Conservation (phyloP, 139 green algal species). For the Tetraselmis striata region DNA sequence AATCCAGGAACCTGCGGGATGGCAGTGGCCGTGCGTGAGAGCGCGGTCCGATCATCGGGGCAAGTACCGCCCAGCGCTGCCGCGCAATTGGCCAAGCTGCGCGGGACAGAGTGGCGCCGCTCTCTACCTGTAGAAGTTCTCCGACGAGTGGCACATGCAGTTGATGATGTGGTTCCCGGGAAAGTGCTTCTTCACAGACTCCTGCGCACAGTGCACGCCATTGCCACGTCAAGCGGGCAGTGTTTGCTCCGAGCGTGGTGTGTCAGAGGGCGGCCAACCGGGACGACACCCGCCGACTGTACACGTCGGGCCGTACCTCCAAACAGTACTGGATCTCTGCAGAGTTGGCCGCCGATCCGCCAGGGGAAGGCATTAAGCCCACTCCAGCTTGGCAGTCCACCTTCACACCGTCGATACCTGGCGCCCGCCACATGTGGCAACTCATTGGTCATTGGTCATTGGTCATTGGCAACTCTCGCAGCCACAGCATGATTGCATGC, state of each 20-base stretch:
- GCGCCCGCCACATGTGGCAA: background rate
- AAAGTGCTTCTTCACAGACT: slow-evolving; percentile 75
- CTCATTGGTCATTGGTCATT: background rate
- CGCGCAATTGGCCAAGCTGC: too few species aligned
- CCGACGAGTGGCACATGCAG: slow-evolving; percentile 98
- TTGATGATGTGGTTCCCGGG: slow-evolving; percentile 87
- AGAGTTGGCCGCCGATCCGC: slow-evolving; percentile 8
- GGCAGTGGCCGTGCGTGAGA: too few species aligned
- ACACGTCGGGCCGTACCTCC: background rate
- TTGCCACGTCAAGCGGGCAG: slow-evolving; percentile 28
- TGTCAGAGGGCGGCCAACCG: too few species aligned
- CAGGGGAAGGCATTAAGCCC: background rate
- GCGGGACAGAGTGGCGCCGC: too few species aligned
- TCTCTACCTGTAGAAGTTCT: slow-evolving; percentile 86
- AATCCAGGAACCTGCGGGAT: slow-evolving; percentile 18
- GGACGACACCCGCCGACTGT: slow-evolving; percentile 4
- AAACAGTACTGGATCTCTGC: background rate
- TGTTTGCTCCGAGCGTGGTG: slow-evolving; percentile 36
- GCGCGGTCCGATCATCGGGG: background rate
- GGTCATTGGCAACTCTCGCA: background rate
- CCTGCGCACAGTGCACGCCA: slow-evolving; percentile 41
- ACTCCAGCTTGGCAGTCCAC: slow-evolving; percentile 78
- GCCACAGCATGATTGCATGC: background rate
- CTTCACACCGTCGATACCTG: slow-evolving; percentile 90
- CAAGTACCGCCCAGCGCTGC: too few species aligned